Percentiles rank a stretch among this genome's conserved stretches.
These are phyloP conservation scores for Aschersonia sp. DNA, from an alignment of 2,329 filamentous ascomycete genomes.

Conservation along the genomic window DNA sequence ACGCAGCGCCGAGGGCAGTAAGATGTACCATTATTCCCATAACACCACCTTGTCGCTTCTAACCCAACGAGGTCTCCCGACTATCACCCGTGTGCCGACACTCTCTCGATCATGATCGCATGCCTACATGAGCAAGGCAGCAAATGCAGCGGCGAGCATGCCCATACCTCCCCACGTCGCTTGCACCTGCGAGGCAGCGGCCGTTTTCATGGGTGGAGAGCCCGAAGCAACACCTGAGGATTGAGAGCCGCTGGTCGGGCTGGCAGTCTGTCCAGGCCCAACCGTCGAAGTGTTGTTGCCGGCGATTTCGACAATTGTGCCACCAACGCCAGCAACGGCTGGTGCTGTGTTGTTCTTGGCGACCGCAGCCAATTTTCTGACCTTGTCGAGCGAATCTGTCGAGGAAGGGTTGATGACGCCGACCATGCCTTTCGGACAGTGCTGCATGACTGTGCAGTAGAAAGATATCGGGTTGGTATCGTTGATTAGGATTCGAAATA, in stretches of 20 bases:
- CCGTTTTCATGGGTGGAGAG: not conserved
- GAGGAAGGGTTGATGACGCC: conserved; percentile 13
- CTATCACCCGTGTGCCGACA: no score
- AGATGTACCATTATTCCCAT: no score
- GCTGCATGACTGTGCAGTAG: conserved; percentile 13
- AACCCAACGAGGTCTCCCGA: no score
- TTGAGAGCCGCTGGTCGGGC: not conserved
- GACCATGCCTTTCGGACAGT: conserved; percentile 18
- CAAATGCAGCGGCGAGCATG: conserved; percentile 1
- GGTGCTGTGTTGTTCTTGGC: conserved; percentile 5
- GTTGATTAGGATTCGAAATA: conserved; percentile 13
- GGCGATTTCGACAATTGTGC: conserved; percentile 2
- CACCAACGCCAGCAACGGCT: conserved; percentile 3
- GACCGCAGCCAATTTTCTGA: conserved; percentile 4
- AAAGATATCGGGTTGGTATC: conserved; percentile 15
- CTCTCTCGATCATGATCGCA: not conserved
- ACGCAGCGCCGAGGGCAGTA: no score
- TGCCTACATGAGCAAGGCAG: conserved; percentile 1
- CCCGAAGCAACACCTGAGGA: not conserved
- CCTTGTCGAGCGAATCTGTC: conserved; percentile 8
- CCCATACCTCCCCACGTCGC: conserved; percentile 1
- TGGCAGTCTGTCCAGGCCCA: no score
- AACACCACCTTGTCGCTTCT: no score
- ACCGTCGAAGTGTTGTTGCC: not conserved
- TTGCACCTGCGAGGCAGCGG: conserved; percentile 1